Evolutionary conservation across 2,329 filamentous ascomycete genomes (phyloP), one percentile per base, ranked within the genome.

Genomic region (Fusarium dimerum): DNA sequence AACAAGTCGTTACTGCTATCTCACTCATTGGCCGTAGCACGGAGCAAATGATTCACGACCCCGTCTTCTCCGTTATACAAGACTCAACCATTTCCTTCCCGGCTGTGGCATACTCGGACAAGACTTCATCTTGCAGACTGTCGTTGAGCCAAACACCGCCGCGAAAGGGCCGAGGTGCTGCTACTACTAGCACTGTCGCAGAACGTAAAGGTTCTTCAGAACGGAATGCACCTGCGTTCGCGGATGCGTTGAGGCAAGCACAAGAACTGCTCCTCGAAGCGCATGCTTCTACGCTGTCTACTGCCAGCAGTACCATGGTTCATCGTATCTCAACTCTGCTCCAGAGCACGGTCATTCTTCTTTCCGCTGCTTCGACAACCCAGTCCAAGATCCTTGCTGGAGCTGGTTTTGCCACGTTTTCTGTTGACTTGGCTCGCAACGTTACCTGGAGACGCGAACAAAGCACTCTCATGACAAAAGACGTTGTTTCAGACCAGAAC

Each of bases 81-180:
- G 94, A 99, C 64, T 97, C 94, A 1, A 96, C 92, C 0, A 86
- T 97, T 26, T 95, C 92, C 0, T 88, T 93, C 54, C 91, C 92
- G 2, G 86, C 90, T 0, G 77, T 93, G 38, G 74, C 75, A 20
- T 66, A 69, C 57, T 68, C 73, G 26, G 79, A 79, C 34, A 74
- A 73, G 54, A 57, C 53, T n/a, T 59, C 64, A 29, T 62, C 68
- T 11, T 73, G 77, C 41, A 69, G 71, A 30, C 57, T 66, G 18
- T 72, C 72, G 3, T 52, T 70, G 5, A 58, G 60, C 5, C 73
- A 74, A 48, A 68, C 73, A 12, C 74, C 76, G 46, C 61, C 65
- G n/a, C 63, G 66, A 47, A 68, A 66, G 45, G 66, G 65, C 13
- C 60, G 66, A 44, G 51, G 61, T 51, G 59, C 38, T 5, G 56